A percentile compares a stretch with the other conserved stretches of the same genome.
phyloP scores from a whole-genome alignment of 2,329 filamentous ascomycete species.

The Trichoderma sp. region DNA sequence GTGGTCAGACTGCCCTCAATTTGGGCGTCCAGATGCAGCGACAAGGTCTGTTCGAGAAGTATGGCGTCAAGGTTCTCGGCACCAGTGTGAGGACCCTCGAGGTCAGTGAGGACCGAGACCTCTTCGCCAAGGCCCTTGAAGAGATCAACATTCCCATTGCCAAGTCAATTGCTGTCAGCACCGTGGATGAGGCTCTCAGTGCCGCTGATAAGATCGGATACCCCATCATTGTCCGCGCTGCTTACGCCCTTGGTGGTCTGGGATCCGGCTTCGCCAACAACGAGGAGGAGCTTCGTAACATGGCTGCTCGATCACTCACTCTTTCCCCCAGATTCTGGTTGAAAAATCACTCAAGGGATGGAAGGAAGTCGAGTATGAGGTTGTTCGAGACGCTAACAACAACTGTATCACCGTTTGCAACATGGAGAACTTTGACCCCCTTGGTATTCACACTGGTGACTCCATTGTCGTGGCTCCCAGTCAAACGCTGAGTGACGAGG shows the following conservation, averaged over 20 bases:
- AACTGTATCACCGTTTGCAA: slow-evolving; percentile 99
- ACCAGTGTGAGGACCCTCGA: slow-evolving; percentile 94
- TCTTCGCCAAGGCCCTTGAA: slow-evolving; percentile 92
- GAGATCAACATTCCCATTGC: slow-evolving; percentile 98
- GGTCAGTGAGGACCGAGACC: slow-evolving; percentile 91
- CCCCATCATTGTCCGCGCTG: slow-evolving; percentile 96
- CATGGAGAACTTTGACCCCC: slow-evolving; percentile 83
- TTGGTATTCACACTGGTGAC: slow-evolving; percentile 97
- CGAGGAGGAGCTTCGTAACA: slow-evolving; percentile 87
- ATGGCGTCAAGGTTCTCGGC: slow-evolving; percentile 92
- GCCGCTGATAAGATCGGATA: slow-evolving; percentile 89
- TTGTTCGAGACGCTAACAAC: slow-evolving; percentile 93
- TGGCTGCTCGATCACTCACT: slow-evolving; percentile 89
- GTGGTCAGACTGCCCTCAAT: slow-evolving; percentile 96
- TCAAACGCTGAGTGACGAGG: slow-evolving; percentile 96
- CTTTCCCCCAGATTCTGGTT: slow-evolving; percentile 92
- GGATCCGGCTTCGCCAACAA: slow-evolving; percentile 96
- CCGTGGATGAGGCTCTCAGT: slow-evolving; percentile 86
- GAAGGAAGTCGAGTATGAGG: slow-evolving; percentile 99
- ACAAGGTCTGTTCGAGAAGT: slow-evolving; percentile 92
- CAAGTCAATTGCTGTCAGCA: slow-evolving; percentile 89
- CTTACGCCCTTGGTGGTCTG: slow-evolving; percentile 93
- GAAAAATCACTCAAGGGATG: slow-evolving; percentile 99
- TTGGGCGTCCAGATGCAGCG: slow-evolving; percentile 97
- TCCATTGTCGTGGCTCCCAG: slow-evolving; percentile 97